These are phyloP conservation scores for Daldinia eschscholtzii DNA, from an alignment of 2,329 filamentous ascomycete species.

Conservation along the genomic window DNA sequence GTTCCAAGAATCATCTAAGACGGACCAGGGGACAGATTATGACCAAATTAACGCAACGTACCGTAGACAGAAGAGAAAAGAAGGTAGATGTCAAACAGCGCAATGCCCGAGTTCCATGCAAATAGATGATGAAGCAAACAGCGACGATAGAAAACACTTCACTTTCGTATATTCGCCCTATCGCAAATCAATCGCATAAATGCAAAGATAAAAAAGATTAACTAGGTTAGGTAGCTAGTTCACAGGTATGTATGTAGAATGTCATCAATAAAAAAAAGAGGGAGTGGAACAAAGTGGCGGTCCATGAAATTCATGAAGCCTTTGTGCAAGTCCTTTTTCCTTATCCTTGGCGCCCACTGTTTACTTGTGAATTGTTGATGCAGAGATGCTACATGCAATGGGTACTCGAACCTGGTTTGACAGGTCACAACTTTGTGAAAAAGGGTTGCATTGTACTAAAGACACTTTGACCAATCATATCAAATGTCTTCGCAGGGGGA, in stretches of 20 bases:
- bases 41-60: constrained; percentile 24
- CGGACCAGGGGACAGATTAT: constrained; percentile 30
- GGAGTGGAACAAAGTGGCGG: constrained; percentile 35
- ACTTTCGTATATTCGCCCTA: constrained; percentile 9
- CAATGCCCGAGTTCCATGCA: constrained; percentile 36
- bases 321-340: constrained; percentile 34
- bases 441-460: constrained; percentile 38
- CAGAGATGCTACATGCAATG: constrained; percentile 6
- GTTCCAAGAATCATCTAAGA: constrained; percentile 35
- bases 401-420: constrained; percentile 21
- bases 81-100: constrained; percentile 29
- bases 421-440: constrained; percentile 41
- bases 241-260: constrained; percentile 12
- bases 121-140: constrained; percentile 31
- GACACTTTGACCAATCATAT: constrained; percentile 27
- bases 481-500: not conserved
- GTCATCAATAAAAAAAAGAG: constrained; percentile 13
- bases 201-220: constrained; percentile 28
- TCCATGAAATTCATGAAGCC: constrained; percentile 35
- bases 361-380: constrained; percentile 47
- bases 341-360: constrained; percentile 28
- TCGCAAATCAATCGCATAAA: constrained; percentile 28
- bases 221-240: too few species aligned
- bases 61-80: constrained; percentile 27
- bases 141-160: not conserved